phyloP scores from a whole-genome alignment of 2,329 filamentous ascomycete species.

The Aspergillus viridinutans region DNA sequence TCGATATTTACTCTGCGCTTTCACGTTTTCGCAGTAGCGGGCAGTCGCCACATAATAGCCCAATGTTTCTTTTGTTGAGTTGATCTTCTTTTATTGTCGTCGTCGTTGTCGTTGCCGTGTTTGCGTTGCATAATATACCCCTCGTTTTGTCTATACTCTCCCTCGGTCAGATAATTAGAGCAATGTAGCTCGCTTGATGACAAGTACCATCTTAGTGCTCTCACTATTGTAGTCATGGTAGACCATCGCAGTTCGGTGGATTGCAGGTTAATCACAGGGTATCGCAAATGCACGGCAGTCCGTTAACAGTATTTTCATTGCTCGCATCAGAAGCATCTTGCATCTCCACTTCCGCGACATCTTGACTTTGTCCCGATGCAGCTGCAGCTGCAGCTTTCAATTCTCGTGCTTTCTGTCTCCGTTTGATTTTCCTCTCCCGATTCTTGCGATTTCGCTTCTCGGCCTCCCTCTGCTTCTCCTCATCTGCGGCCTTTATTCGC shows the following conservation, averaged over 20 bases:
- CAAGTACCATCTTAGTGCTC: neutral
- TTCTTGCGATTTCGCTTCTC: slow-evolving; percentile 40
- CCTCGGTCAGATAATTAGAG: neutral
- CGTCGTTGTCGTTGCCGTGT: slow-evolving; percentile 2
- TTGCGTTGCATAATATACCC: slow-evolving; percentile 3
- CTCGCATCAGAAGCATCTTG: slow-evolving; percentile 14
- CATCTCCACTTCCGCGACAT: slow-evolving; percentile 12
- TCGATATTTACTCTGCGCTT: neutral
- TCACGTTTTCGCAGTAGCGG: slow-evolving; percentile 3
- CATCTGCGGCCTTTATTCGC: slow-evolving; percentile 23
- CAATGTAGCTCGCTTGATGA: neutral
- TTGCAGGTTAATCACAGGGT: neutral
- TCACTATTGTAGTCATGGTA: neutral
- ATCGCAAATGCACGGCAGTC: neutral
- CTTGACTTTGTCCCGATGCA: slow-evolving; percentile 9
- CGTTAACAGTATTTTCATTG: slow-evolving; percentile 1
- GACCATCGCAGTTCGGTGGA: slow-evolving; percentile 3
- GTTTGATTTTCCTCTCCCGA: slow-evolving; percentile 36
- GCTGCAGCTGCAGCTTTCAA: slow-evolving; percentile 29
- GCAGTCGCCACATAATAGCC: slow-evolving; percentile 1
- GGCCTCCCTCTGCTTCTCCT: slow-evolving; percentile 31
- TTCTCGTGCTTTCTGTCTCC: slow-evolving; percentile 35
- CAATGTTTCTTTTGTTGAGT: slow-evolving; percentile 1
- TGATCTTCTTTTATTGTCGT: neutral
- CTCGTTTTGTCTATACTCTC: slow-evolving; percentile 14